These are phyloP conservation scores for Penicillium egyptiacum DNA, from an alignment of 495 filamentous ascomycete genomes.

Conservation along the genomic window DNA sequence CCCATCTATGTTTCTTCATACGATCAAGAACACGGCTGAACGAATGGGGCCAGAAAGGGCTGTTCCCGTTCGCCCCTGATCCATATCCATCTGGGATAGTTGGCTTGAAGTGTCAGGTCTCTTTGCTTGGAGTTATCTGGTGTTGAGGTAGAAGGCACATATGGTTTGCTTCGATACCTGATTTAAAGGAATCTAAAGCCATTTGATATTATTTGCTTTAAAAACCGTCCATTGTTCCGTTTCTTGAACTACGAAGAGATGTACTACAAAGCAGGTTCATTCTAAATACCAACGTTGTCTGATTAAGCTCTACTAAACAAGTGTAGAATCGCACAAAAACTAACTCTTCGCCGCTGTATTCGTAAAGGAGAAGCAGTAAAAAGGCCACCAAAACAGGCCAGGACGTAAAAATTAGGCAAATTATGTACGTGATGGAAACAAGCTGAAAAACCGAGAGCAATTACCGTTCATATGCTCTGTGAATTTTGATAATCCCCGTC, in stretches of 20 bases:
- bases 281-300: neutral
- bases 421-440: constrained; percentile 11
- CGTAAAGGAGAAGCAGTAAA: neutral
- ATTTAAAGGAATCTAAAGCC: neutral
- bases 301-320: neutral
- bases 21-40: constrained; percentile 23
- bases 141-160: neutral
- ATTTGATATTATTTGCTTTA: neutral
- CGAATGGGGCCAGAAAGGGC: constrained; percentile 21
- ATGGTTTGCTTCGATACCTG: neutral
- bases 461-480: neutral
- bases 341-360: neutral
- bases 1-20: constrained; percentile 30
- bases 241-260: neutral
- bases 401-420: constrained; percentile 5
- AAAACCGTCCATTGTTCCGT: neutral
- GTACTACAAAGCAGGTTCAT: neutral
- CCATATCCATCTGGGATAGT: neutral
- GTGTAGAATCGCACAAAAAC: neutral
- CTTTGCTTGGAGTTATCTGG: neutral
- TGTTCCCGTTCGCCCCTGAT: constrained; percentile 21
- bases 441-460: neutral
- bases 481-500: constrained; percentile 13
- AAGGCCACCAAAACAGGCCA: neutral
- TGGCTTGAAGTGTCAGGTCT: neutral